These are phyloP conservation scores for Exophiala alcalophila DNA, from an alignment of 2,329 filamentous ascomycete species.

Conservation along the genomic window DNA sequence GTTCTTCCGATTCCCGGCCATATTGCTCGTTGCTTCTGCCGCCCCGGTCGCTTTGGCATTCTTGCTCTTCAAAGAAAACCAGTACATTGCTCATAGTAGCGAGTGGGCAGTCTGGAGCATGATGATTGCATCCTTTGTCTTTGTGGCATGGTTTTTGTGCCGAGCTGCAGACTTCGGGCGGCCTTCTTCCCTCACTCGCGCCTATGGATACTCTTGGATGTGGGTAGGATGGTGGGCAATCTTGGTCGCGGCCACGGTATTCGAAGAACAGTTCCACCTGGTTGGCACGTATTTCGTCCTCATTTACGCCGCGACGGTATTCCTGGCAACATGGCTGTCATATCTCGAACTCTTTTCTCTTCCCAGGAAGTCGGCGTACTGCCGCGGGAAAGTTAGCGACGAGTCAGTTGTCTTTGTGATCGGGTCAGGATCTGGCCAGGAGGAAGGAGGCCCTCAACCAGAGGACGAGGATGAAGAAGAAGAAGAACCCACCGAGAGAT, in stretches of 20 bases:
- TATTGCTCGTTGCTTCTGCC: slow-evolving; percentile 64
- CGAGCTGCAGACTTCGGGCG: slow-evolving; percentile 73
- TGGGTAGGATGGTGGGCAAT: slow-evolving; percentile 71
- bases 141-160: slow-evolving; percentile 77
- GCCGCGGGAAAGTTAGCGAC: slow-evolving; percentile 53
- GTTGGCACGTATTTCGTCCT: slow-evolving; percentile 77
- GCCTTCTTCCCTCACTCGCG: slow-evolving; percentile 80
- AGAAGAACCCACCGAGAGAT: slow-evolving; percentile 28
- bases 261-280: slow-evolving; percentile 70
- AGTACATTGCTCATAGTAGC: slow-evolving; percentile 86
- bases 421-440: slow-evolving; percentile 16
- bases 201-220: slow-evolving; percentile 80
- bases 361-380: slow-evolving; percentile 67
- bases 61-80: slow-evolving; percentile 77
- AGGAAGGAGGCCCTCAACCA: slow-evolving; percentile 37
- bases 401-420: too few relatives aligned
- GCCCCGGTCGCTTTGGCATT: slow-evolving; percentile 71
- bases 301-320: slow-evolving; percentile 73
- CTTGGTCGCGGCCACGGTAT: slow-evolving; percentile 69
- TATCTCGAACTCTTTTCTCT: slow-evolving; percentile 78
- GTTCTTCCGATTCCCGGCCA: slow-evolving; percentile 77
- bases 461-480: slow-evolving; percentile 40
- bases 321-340: slow-evolving; percentile 69
- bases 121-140: slow-evolving; percentile 77
- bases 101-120: slow-evolving; percentile 85